Evolutionary conservation across 2,329 filamentous ascomycete genomes (phyloP).

Genomic region (Apiospora arundinis): DNA sequence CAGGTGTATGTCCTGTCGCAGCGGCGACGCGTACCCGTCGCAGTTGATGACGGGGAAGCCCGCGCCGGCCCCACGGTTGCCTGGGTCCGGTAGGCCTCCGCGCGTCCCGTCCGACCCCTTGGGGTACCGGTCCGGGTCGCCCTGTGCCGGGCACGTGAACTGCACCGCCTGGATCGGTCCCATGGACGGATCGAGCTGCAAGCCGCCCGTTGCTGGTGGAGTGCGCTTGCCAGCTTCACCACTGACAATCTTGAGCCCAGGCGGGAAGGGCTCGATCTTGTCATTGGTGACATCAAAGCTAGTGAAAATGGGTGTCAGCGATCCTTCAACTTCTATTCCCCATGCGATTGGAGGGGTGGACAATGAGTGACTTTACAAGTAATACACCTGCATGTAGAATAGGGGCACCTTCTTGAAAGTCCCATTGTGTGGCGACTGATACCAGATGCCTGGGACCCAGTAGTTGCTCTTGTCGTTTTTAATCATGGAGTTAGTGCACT

Average conservation of each 20-base stretch:
- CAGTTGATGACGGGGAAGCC: slow-evolving; percentile 77
- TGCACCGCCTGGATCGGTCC: slow-evolving; percentile 52
- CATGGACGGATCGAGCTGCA: slow-evolving; percentile 47
- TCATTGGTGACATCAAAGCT: slow-evolving; percentile 69
- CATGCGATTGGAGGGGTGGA: not conserved
- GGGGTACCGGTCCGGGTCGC: slow-evolving; percentile 60
- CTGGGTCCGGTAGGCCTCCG: slow-evolving; percentile 61
- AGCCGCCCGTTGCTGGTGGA: slow-evolving; percentile 49
- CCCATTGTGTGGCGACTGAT: slow-evolving; percentile 66
- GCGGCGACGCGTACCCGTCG: slow-evolving; percentile 65
- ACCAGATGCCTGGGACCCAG: slow-evolving; percentile 78
- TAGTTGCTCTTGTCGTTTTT: slow-evolving; percentile 76
- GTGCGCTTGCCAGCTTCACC: slow-evolving; percentile 67
- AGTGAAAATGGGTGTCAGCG: slow-evolving; percentile 22
- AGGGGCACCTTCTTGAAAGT: slow-evolving; percentile 70
- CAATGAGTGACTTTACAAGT: slow-evolving; percentile 58
- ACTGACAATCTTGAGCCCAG: slow-evolving; percentile 73
- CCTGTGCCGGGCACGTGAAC: slow-evolving; percentile 66
- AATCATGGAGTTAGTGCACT: slow-evolving; percentile 74
- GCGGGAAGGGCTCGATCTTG: slow-evolving; percentile 72
- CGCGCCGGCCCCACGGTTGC: slow-evolving; percentile 62
- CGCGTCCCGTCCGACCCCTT: slow-evolving; percentile 58
- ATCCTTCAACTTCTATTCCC: not conserved
- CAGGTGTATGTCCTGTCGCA: slow-evolving; percentile 73
- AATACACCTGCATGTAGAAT: slow-evolving; percentile 79